These are phyloP conservation scores for Beauveria medogensis DNA, from an alignment of 2,329 filamentous ascomycete species.

Conservation along the genomic window DNA sequence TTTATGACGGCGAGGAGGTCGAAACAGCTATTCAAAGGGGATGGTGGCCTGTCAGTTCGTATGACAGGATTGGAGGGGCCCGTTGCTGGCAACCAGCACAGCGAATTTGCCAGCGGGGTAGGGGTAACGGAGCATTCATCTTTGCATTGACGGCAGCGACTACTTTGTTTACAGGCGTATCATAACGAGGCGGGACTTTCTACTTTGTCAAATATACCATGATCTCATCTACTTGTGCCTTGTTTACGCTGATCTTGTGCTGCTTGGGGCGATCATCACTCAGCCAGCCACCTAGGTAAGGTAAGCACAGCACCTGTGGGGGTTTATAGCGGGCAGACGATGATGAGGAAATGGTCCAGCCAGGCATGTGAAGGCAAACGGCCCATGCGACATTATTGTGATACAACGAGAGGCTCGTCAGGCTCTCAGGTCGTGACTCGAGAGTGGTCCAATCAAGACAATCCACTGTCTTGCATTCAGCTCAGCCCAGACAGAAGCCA, in stretches of 20 bases:
- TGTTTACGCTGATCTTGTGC: not conserved
- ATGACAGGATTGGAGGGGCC: not conserved
- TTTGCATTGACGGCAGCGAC: constrained; percentile 6
- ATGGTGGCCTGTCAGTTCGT: not conserved
- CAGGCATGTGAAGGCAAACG: not conserved
- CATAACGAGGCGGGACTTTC: not conserved
- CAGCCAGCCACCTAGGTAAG: not conserved
- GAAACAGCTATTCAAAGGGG: not conserved
- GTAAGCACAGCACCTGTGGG: not conserved
- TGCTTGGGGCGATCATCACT: not conserved
- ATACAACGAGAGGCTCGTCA: not conserved
- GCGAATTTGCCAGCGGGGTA: not conserved
- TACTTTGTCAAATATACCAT: not conserved
- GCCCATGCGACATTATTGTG: not conserved
- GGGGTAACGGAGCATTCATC: not conserved
- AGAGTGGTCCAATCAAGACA: not conserved
- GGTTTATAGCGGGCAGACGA: not conserved
- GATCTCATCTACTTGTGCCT: not conserved
- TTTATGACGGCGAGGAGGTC: not conserved
- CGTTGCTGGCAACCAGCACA: not conserved
- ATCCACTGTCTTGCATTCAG: constrained; percentile 2
- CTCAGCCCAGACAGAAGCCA: not conserved
- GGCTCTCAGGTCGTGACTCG: not conserved
- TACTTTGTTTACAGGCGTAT: not conserved
- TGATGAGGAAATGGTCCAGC: not conserved